Evolutionary conservation across 2,329 filamentous ascomycete genomes (phyloP).

Genomic region (Cryphonectria japonica): DNA sequence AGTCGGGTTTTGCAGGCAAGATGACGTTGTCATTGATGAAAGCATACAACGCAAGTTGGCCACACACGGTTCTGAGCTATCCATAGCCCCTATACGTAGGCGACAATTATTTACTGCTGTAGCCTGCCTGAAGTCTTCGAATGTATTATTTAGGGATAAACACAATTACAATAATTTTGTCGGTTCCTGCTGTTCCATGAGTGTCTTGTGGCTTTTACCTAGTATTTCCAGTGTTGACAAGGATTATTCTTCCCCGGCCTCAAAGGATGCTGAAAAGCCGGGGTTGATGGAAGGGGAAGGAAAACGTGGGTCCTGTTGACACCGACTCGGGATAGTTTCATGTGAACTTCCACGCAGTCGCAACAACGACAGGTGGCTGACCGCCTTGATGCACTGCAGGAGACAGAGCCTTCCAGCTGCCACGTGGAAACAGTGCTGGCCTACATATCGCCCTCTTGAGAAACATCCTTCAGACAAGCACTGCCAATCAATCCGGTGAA

Average conservation of each 20-base stretch:
- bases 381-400: background rate
- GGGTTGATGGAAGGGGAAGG: background rate
- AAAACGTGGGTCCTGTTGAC: background rate
- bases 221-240: background rate
- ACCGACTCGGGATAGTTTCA: conserved; percentile 4
- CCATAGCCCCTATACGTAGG: too few relatives aligned
- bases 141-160: too few relatives aligned
- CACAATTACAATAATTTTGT: too few relatives aligned
- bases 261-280: background rate
- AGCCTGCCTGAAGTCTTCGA: too few relatives aligned
- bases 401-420: background rate
- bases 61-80: too few relatives aligned
- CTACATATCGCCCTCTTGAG: background rate
- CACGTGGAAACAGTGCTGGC: conserved; percentile 4
- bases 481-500: background rate
- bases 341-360: background rate
- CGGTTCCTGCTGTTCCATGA: too few relatives aligned
- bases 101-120: too few relatives aligned
- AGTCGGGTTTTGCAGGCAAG: too few relatives aligned
- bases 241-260: background rate
- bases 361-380: conserved; percentile 4
- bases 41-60: too few relatives aligned
- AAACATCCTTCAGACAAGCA: background rate
- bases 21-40: too few relatives aligned
- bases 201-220: background rate